These are phyloP conservation scores for Populus euphratica DNA, from an alignment of 345 rosid species.

Conservation along the genomic window DNA sequence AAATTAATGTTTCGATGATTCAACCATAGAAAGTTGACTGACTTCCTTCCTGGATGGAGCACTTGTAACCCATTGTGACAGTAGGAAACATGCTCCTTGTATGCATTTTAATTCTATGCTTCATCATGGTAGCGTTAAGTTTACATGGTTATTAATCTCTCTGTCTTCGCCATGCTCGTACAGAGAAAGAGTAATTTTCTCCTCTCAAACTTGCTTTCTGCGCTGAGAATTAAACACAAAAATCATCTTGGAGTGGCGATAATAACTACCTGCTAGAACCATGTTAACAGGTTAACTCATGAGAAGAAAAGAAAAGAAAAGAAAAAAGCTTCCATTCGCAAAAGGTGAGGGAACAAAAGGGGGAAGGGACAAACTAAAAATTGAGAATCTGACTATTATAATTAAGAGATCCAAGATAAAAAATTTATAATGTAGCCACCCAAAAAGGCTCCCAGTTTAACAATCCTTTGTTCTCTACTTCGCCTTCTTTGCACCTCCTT, in stretches of 20 bases:
- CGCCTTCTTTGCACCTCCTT: slow-evolving; percentile 51
- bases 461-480: slow-evolving; percentile 39
- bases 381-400: not conserved
- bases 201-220: not conserved
- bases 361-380: not conserved
- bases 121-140: not conserved
- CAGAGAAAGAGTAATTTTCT: not conserved
- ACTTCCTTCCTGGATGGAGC: not conserved
- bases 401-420: slow-evolving; percentile 28
- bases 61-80: not conserved
- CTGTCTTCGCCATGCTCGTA: not conserved
- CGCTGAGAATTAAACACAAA: not conserved
- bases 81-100: not conserved
- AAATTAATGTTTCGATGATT: not conserved
- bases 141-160: not conserved
- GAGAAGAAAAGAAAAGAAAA: not conserved
- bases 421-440: slow-evolving; percentile 62
- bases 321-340: not conserved
- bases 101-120: not conserved
- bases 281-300: not conserved
- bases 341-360: not conserved
- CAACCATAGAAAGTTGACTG: not conserved
- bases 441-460: slow-evolving; percentile 50
- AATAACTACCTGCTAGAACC: slow-evolving; percentile 5
- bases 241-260: slow-evolving; percentile 10